phyloP scores from a whole-genome alignment of 2,329 filamentous ascomycete genomes.

The Fusarium sp. region DNA sequence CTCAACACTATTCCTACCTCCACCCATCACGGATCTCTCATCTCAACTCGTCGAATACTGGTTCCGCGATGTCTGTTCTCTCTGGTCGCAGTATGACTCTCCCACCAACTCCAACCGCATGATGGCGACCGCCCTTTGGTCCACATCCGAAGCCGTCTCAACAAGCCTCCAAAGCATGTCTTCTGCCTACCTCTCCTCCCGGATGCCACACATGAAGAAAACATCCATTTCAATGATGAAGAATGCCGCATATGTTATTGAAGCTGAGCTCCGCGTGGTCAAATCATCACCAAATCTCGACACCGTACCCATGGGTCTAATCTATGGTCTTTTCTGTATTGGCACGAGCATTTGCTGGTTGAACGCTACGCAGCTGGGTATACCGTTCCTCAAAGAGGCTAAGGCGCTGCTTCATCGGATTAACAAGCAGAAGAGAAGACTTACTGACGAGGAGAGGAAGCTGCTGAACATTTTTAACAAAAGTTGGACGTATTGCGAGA shows the following conservation, averaged over 20 bases:
- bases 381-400: slow-evolving; percentile 48
- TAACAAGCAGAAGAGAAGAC: slow-evolving; percentile 32
- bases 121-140: slow-evolving; percentile 52
- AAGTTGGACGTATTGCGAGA: slow-evolving; percentile 54
- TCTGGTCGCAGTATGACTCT: slow-evolving; percentile 56
- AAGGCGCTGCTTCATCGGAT: slow-evolving; percentile 44
- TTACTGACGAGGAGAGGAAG: slow-evolving; percentile 39
- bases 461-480: slow-evolving; percentile 53
- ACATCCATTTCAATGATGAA: slow-evolving; percentile 50
- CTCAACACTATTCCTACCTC: slow-evolving; percentile 17
- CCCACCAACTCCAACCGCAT: slow-evolving; percentile 53
- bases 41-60: slow-evolving; percentile 50
- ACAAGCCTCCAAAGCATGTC: slow-evolving; percentile 57
- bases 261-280: slow-evolving; percentile 47
- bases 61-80: slow-evolving; percentile 54
- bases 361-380: slow-evolving; percentile 49
- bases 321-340: slow-evolving; percentile 54
- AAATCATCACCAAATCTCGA: slow-evolving; percentile 28
- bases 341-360: slow-evolving; percentile 56
- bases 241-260: slow-evolving; percentile 49
- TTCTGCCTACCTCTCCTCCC: slow-evolving; percentile 50
- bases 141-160: slow-evolving; percentile 52
- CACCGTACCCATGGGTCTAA: slow-evolving; percentile 49
- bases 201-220: slow-evolving; percentile 50
- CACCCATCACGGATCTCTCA: slow-evolving; percentile 28